phyloP scores from a whole-genome alignment of 208 protist species.

The Trypanosoma scelopori region DNA sequence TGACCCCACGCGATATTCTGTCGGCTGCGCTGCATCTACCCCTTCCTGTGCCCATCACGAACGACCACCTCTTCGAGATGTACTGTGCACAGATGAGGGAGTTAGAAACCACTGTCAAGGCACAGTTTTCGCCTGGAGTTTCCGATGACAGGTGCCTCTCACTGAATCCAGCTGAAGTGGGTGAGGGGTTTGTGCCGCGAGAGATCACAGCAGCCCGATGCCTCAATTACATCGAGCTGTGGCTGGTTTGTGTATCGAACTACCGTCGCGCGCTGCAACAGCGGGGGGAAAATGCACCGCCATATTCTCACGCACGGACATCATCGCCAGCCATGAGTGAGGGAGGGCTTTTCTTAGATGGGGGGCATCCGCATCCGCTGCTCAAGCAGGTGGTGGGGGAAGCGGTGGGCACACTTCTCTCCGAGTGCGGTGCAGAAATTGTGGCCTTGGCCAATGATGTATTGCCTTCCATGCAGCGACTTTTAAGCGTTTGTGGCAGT shows the following conservation, averaged over 20 bases:
- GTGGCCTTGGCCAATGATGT: background rate
- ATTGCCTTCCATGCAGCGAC: slow-evolving; percentile 17
- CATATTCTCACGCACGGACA: background rate
- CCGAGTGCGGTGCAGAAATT: background rate
- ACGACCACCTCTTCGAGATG: slow-evolving; percentile 28
- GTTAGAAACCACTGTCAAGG: slow-evolving; percentile 40
- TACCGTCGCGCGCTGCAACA: slow-evolving; percentile 23
- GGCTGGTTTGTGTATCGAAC: slow-evolving; percentile 25
- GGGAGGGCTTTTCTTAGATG: slow-evolving; percentile 1
- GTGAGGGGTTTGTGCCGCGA: slow-evolving; percentile 17
- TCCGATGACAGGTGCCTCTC: slow-evolving; percentile 30
- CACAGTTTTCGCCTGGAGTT: slow-evolving; percentile 49
- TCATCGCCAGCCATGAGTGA: background rate
- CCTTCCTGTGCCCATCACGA: slow-evolving; percentile 11
- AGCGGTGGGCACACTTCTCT: background rate
- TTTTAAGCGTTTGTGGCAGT: background rate
- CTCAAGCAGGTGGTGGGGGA: background rate
- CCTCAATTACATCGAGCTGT: slow-evolving; percentile 59
- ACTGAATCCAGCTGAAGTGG: slow-evolving; percentile 1
- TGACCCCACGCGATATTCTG: slow-evolving; percentile 26
- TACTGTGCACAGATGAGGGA: slow-evolving; percentile 36
- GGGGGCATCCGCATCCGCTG: slow-evolving; percentile 9
- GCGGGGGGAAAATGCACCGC: background rate
- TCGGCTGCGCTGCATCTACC: slow-evolving; percentile 3
- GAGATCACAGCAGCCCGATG: slow-evolving; percentile 56